phyloP scores from a whole-genome alignment of 306 rosid species.

The Cicer arietinum region DNA sequence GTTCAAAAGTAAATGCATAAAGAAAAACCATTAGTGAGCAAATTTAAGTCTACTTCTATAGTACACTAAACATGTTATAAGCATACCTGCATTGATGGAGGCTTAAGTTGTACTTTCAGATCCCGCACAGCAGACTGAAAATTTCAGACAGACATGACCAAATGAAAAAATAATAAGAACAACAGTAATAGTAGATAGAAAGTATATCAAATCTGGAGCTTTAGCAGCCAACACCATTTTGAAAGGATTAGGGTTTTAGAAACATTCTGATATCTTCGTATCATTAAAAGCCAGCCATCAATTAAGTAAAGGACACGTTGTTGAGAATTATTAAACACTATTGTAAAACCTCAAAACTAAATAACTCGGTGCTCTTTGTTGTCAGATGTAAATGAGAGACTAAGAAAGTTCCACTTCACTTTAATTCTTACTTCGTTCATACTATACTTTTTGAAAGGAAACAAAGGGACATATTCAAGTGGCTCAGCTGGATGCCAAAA shows the following conservation, averaged over 20 bases:
- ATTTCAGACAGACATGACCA: constrained; percentile 36
- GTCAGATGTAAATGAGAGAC: constrained; percentile 31
- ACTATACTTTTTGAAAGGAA: constrained; percentile 7
- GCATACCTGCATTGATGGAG: constrained; percentile 93
- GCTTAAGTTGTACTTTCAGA: constrained; percentile 89
- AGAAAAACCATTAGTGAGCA: constrained; percentile 12
- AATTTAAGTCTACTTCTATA: constrained; percentile 8
- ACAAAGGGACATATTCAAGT: constrained; percentile 14
- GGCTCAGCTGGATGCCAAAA: constrained; percentile 30
- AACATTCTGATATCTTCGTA: constrained; percentile 9
- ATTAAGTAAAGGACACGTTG: constrained; percentile 21
- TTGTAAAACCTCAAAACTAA: constrained; percentile 20
- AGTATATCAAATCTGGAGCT: constrained; percentile 28
- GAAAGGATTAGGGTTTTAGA: constrained; percentile 8
- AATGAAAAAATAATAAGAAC: constrained; percentile 9
- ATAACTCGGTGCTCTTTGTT: constrained; percentile 18
- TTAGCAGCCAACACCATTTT: constrained; percentile 24
- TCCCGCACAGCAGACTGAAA: constrained; percentile 90
- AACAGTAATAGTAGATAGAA: constrained; percentile 17
- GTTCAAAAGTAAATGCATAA: not conserved
- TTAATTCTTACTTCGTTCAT: constrained; percentile 23
- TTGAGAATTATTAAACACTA: constrained; percentile 24
- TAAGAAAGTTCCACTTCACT: not conserved
- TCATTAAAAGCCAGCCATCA: constrained; percentile 19
- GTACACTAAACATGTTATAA: constrained; percentile 1